Evolutionary conservation across 139 green algal genomes (phyloP), one percentile per base, ranked within the genome.

Genomic region (Penium margaritaceum): DNA sequence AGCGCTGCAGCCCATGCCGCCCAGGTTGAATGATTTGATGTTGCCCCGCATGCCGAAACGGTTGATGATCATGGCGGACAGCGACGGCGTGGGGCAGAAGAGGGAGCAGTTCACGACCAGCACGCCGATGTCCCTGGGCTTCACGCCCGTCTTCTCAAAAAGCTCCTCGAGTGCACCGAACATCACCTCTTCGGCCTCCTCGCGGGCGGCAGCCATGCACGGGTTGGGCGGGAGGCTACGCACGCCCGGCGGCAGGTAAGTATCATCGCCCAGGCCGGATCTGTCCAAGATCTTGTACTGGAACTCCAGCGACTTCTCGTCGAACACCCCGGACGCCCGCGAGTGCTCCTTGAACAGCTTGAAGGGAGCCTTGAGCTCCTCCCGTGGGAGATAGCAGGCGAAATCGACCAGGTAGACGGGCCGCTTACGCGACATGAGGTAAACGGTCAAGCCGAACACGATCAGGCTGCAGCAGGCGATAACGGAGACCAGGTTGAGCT

Each of bases 41-140:
- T 93, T 92, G 77, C 78, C 88, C 60, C 87, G 85, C 92, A 98
- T 95, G 83, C 91, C 90, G 83, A 92, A 96, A 39, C 90, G 82
- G 84, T 97, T 95, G 72, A 98, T 90, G 54, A 98, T 87, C 91
- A 98, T 98, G 30, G 93, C 89, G 3, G 84, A 84, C 32, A 98
- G 81, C 12, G 86, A 94, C 53, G 93, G 93, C 1, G 93, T 98
- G 29, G 93, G 93, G 87, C 94, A 95, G 88, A 98, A 98, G 32
- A 98, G 84, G 46, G 71, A 88, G 90, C 93, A 98, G 87, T 98
- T 98, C 21, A 97, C 87, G 34, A 98, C 86, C 35, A 98, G 78
- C 65, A 96, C 90, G 76, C 90, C 92, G 24, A 98, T 88, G 75
- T 96, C 79, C 43, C 70, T 70, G 4, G 90, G 85, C 53, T 84